Evolutionary conservation across 1,139 yeast genomes (phyloP), one percentile per base, ranked within the genome.

Genomic region (Saccharomycopsis crataegensis): DNA sequence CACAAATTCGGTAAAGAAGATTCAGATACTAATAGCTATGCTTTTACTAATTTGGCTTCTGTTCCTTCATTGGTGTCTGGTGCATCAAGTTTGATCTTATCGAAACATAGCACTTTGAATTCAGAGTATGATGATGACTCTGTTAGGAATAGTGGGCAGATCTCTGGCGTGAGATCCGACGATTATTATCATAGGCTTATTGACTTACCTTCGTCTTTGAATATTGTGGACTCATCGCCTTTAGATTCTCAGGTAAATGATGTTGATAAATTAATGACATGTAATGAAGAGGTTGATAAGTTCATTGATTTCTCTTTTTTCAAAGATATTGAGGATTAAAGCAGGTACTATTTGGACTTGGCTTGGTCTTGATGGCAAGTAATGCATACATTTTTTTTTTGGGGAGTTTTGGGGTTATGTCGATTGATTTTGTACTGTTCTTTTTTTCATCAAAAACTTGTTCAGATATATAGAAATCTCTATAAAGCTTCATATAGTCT

Each of bases 231-330:
- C 17, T 17, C 28, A 32, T 33, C 34, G 47, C 34, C 47, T 12
- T 38, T 32, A 38, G 47, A 32, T 16, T 46, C 42, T 8, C 22
- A 8, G 5, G 41, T 36, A 36, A 28, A 46, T 5, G 33, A 47
- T 16, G 11, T 8, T 11, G 33, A 36, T 16, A 36, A 17, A 17
- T 33, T 33, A 14, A 5, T 17, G 12, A 2, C 32, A n/a, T 16
- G 14, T 14, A 38, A 36, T 38, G 43, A 47, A 37, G 32, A 42
- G 7, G 8, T 42, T n/a, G 16, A 33, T 44, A 33, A 44, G 8
- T 47, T 48, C 12, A 32, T 52, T 28, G 57, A 55, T 44, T 55
- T 55, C 32, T 48, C 55, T 31, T 55, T 55, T 40, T 55, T 55
- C 44, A 50, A 52, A 32, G 54, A 50, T 9, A 16, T 40, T 22